Evolutionary conservation across 2,329 filamentous ascomycete species (phyloP), one percentile per base, ranked within the genome.

Genomic region (Chaetothyriales sp.): DNA sequence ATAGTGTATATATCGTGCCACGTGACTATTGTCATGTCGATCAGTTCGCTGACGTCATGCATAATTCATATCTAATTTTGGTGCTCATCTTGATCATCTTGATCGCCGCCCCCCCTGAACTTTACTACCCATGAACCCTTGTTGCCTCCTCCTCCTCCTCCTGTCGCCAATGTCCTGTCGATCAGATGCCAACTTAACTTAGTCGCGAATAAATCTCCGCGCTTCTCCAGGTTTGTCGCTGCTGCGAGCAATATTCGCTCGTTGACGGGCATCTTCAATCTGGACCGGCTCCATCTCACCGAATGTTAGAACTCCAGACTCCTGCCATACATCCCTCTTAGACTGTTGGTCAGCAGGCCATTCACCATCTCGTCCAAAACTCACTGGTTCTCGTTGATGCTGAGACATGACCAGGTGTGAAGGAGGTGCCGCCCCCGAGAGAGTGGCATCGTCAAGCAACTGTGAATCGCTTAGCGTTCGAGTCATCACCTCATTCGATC

Each of bases 261-360:
- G 49, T n/a, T 39, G 44, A 22, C 54, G 45, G 42, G 54, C 54
- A 19, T 50, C 47, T 15, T 52, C 52, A 18, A 54, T 47, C 55
- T 48, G 49, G 7, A 56, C 49, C n/a, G 54, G 52, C 22, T 53
- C 51, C 52, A 54, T 54, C 7, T 54, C 25, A 2, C 54, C 52
- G 28, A 54, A 54, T 42, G 53, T 51, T 7, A 52, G 8, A 44
- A 39, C 49, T 51, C 15, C 48, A 32, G 3, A 42, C 18, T 46
- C 45, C 36, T 51, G 48, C 48, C 39, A 50, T 43, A 15, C 50
- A 32, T 15, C 45, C 44, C 46, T 52, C 53, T 32, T 50, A 50
- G 42, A 52, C 50, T 18, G 45, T 44, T 9, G 43, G 18, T 20
- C 46, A 18, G 9, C 42, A 46, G 45, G 9, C 45, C 45, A 47